Evolutionary conservation across 1,284 basidiomycete genomes (phyloP), one percentile per base, ranked within the genome.

Genomic region (Microbotryum silenes-acaulis): DNA sequence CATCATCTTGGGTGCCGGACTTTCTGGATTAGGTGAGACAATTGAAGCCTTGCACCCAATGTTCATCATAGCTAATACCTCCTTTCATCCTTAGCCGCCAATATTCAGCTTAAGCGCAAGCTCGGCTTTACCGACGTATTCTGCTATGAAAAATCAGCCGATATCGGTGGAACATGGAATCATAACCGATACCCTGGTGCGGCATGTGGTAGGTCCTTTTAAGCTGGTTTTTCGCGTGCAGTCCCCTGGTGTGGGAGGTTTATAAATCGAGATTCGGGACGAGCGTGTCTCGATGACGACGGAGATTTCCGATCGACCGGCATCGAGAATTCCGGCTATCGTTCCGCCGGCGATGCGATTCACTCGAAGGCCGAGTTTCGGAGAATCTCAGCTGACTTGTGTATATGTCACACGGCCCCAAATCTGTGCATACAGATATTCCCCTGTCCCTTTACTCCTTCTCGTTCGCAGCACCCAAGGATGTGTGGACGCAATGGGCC

Each of bases 101-200:
- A 61, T 6, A 64, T 69, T 45, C 63, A 69, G 60, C 54, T 69
- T 20, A 60, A 60, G 53, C 57, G 60, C 20, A 65, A 63, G 59
- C 33, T 62, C 7, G 59, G 60, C 9, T 55, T 65, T 46, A 61
- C 56, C 8, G 65, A 69, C 37, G 59, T 67, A 4, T 53, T 69
- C n/a, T 56, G 62, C 27, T 67, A 65, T 44, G 65, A 69, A 23
- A 64, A 66, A 50, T 57, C 55, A 5, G 46, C 48, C 25, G 61
- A 68, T n/a, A 47, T 65, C 14, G 67, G 67, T 5, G 67, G 67
- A 3, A 69, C 67, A 1, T 69, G 67, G 67, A 56, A n/a, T 37
- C 45, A 31, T 23, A 31, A 64, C 47, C 62, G 61, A 1, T 69
- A 67, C 48, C 63, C 66, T 5, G 68, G 68, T 7, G 65, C 63